Percentiles rank a stretch among this genome's conserved stretches.
These are phyloP conservation scores for Beauveria scarabaeidicola DNA, from an alignment of 2,329 filamentous ascomycete species.

Conservation along the genomic window DNA sequence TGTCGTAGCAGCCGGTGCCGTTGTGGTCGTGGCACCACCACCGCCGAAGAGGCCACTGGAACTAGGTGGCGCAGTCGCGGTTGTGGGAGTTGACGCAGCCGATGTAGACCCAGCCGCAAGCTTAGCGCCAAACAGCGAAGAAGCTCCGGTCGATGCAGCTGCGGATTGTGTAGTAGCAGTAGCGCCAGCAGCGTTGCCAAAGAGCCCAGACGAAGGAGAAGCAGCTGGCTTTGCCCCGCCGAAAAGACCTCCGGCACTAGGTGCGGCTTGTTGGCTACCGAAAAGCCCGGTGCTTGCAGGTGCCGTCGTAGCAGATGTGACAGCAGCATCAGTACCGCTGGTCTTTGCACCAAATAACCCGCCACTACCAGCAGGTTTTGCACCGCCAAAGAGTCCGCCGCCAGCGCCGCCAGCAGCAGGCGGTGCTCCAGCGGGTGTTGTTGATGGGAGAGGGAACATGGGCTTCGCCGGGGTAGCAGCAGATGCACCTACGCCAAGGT, in stretches of 20 bases:
- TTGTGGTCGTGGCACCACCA: constrained; percentile 18
- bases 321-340: constrained; percentile 13
- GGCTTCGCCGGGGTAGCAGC: constrained; percentile 37
- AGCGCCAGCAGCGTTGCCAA: constrained; percentile 22
- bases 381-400: constrained; percentile 23
- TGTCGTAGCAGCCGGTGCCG: constrained; percentile 17
- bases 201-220: constrained; percentile 20
- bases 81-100: constrained; percentile 17
- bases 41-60: constrained; percentile 17
- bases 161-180: constrained; percentile 21
- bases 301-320: constrained; percentile 8
- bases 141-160: constrained; percentile 10
- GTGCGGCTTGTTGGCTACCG: constrained; percentile 12
- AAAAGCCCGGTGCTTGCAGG: constrained; percentile 14
- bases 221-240: constrained; percentile 19
- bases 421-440: constrained; percentile 48
- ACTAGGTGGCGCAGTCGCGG: constrained; percentile 14
- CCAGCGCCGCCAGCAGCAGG: constrained; percentile 28
- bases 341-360: constrained; percentile 14
- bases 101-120: constrained; percentile 16
- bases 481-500: constrained; percentile 20
- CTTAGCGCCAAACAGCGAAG: constrained; percentile 19
- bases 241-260: constrained; percentile 19
- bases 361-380: constrained; percentile 9
- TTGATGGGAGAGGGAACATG: constrained; percentile 39